Base-by-base conservation (phyloP, 2,329 filamentous ascomycete genomes). In the Fusarium kyushuense region DNA sequence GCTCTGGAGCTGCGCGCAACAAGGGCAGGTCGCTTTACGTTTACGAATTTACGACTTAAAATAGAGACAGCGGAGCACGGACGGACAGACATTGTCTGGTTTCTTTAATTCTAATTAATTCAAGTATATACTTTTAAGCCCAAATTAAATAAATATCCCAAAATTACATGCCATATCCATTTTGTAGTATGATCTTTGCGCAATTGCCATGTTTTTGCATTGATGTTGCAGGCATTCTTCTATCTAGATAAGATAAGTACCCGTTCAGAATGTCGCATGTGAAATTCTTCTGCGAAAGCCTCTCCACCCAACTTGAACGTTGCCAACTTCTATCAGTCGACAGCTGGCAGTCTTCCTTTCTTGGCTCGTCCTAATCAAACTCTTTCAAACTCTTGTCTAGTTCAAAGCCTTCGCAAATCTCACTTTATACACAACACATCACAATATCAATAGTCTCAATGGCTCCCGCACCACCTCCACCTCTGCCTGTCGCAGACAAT, bases 401-500 rank as follows among this genome's bases (percentile, higher is more conserved):
- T 10, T 25, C 21, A 12, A 27, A 10, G 5, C 3, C 4, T 25
- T 19, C 12, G 13, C 40, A 17, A 8, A 47, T 33, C 23, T 12
- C 19, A 16, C 23, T 16, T 6, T 12, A 17, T 19, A 13, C 16
- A 9, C 14, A 7, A 21, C 7, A 7, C 19, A 1, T 12, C 42
- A 33, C 16, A 33, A 19, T 3, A 45, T 21, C 6, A 51, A 33
- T 47, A 43, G 6, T 40, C 30, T 36, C 49, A 54, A 75, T 75
- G 72, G 54, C 67, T 43, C 70, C 67, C 19, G 58, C 61, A 35
- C 73, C 58, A 40, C 58, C 72, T 23, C 66, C 72, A 3, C 69
- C 72, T 52, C 76, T 79, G 47, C 80, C 81, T 47, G 72, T 78
- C 47, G 79, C 79, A 25, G 69, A 78, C 56, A 74, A 82, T 71